Percentiles rank a stretch among this genome's conserved stretches.
Conservation (phyloP, 1,139 yeast genomes). For the Spathaspora jeffriesii region DNA sequence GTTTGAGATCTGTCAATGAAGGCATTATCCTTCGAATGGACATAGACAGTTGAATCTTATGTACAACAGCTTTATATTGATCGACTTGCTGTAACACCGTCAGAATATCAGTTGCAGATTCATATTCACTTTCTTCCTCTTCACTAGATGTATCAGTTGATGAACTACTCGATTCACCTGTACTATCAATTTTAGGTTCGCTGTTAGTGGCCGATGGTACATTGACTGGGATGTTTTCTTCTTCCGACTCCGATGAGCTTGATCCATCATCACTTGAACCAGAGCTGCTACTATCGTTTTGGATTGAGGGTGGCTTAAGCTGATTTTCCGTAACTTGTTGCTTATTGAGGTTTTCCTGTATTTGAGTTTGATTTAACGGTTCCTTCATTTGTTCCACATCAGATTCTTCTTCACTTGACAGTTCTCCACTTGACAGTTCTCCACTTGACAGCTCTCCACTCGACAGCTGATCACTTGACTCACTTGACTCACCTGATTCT, state of each 20-base stretch:
- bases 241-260: background rate
- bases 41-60: background rate
- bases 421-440: background rate
- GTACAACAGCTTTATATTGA: background rate
- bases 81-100: background rate
- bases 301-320: background rate
- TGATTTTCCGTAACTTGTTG: background rate
- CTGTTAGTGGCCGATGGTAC: background rate
- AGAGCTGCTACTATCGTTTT: background rate
- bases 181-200: no score
- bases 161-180: background rate
- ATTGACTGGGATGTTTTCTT: background rate
- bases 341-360: background rate
- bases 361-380: background rate
- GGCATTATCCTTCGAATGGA: slow-evolving; percentile 4
- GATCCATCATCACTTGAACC: background rate
- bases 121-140: background rate
- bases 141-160: background rate
- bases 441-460: background rate
- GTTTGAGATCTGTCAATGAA: slow-evolving; percentile 8
- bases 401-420: background rate
- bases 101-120: background rate
- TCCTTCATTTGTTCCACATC: background rate
- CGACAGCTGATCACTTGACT: no score
- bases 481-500: background rate